Base-by-base conservation (phyloP, 2,329 filamentous ascomycete species). In the Neopestalotiopsis sp. region DNA sequence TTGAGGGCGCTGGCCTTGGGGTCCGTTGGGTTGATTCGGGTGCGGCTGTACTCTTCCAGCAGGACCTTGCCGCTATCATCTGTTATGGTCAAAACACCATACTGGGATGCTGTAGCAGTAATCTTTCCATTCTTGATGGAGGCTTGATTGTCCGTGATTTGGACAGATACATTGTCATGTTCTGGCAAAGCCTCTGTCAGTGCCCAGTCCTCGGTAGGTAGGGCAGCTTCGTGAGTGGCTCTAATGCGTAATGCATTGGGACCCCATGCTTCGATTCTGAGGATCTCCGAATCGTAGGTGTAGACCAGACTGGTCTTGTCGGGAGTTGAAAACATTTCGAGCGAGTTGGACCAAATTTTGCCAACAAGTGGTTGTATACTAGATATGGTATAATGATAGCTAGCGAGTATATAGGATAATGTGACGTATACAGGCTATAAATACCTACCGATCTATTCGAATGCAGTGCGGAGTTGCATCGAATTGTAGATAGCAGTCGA, bases 1-100 rank as follows among this genome's bases (percentile, higher is more conserved):
- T 84, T 79, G 3, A 91, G 79, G 0, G 89, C 84, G 71, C 86
- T 89, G 77, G 85, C 87, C 74, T 89, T 89, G 0, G 88, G 86
- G 71, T 90, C 88, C 4, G 75, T 75, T 2, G 84, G 78, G 70
- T 90, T 86, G 45, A 75, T 73, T 9, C 87, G 81, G 68, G 85
- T 80, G 28, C 87, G 83, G 38, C 81, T 78, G 73, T 85, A 89
- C 71, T 89, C 87, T 70, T 89, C 86, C 0, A 89, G 77, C 1
- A 89, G 73, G 13, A 81, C 73, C 40, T 79, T 80, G 49, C 81
- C 82, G 1, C 75, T 78, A 2, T 75, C 70, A 70, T 87, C 81
- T 71, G 78, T 79, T 67, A 89, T 80, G 45, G 79, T 83, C 57
- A 89, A 74, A 73, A 88, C 88, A 40, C 86, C 87, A 32, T 80